Percentiles rank a stretch among this genome's conserved stretches.
Conservation (phyloP, 1,284 basidiomycete species). For the Boletus semigastroideus region DNA sequence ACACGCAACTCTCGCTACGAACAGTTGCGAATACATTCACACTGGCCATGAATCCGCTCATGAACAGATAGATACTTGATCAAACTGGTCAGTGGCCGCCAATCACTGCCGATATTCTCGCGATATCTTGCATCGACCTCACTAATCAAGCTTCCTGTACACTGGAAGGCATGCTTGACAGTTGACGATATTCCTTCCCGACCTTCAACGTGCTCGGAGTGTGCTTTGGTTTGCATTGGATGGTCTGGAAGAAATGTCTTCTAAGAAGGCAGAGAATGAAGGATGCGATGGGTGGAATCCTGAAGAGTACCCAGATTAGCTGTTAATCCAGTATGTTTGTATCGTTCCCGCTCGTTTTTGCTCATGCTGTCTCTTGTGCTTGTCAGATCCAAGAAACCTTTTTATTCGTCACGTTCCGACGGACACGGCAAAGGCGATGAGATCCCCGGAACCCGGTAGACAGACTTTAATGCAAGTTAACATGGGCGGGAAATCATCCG, state of each 20-base stretch:
- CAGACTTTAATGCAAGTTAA: neutral
- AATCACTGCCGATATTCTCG: constrained; percentile 27
- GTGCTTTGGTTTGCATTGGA: neutral
- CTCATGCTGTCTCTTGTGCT: too few relatives aligned
- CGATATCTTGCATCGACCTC: neutral
- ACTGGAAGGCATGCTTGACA: constrained; percentile 30
- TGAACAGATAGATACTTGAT: neutral
- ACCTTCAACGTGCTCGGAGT: neutral
- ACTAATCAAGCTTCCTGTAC: neutral
- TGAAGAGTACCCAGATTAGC: constrained; percentile 38
- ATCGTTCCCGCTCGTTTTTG: too few relatives aligned
- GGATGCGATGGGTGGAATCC: constrained; percentile 16
- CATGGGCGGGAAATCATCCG: constrained; percentile 4
- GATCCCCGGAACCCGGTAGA: constrained; percentile 32
- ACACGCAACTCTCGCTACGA: constrained; percentile 31
- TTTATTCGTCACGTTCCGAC: constrained; percentile 40
- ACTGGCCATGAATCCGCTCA: too few relatives aligned
- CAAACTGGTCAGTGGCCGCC: constrained; percentile 21
- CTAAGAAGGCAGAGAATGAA: constrained; percentile 15
- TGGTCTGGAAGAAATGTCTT: neutral
- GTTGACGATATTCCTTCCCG: constrained; percentile 30
- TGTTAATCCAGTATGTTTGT: constrained; percentile 30
- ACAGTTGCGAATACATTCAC: constrained; percentile 13
- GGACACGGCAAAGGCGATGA: constrained; percentile 45
- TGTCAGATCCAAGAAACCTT: constrained; percentile 44